A percentile compares a stretch with the other conserved stretches of the same genome.
Evolutionary conservation across 371 early-diverging fungal genomes (phyloP).

Genomic region (Coemansia sp.): DNA sequence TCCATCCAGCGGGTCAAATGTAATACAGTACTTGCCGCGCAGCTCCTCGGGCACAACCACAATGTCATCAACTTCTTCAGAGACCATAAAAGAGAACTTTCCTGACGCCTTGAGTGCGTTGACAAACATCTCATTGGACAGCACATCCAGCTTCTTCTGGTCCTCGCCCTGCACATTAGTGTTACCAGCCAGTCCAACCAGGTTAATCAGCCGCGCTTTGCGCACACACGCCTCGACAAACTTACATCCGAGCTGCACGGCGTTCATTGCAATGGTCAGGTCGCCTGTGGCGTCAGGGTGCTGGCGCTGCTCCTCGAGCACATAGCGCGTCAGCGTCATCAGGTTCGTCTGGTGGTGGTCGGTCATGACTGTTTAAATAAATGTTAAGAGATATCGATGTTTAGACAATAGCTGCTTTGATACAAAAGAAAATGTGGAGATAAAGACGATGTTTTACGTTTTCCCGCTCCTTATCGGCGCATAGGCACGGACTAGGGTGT

Average conservation of each 20-base stretch:
- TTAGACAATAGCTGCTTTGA: too few relatives aligned
- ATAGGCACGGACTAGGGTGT: neutral
- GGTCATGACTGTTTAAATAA: slow-evolving; percentile 29
- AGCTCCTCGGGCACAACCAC: slow-evolving; percentile 74
- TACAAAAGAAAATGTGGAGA: neutral
- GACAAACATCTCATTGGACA: slow-evolving; percentile 97
- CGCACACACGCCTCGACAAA: slow-evolving; percentile 95
- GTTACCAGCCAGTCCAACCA: slow-evolving; percentile 87
- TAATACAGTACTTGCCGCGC: slow-evolving; percentile 92
- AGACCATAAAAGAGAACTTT: slow-evolving; percentile 88
- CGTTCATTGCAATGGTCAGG: slow-evolving; percentile 83
- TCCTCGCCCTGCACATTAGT: slow-evolving; percentile 95
- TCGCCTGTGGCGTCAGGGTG: slow-evolving; percentile 91
- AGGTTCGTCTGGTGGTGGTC: slow-evolving; percentile 77
- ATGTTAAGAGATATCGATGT: neutral
- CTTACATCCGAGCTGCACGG: slow-evolving; percentile 95
- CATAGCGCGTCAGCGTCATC: slow-evolving; percentile 90
- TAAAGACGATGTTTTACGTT: neutral
- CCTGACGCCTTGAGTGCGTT: slow-evolving; percentile 90
- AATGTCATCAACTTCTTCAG: slow-evolving; percentile 95
- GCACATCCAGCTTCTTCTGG: slow-evolving; percentile 94
- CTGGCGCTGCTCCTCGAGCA: slow-evolving; percentile 84
- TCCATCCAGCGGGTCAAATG: slow-evolving; percentile 97
- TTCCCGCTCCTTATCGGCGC: neutral
- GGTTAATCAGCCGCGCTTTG: slow-evolving; percentile 92